Evolutionary conservation across 1,139 yeast genomes (phyloP).

Genomic region (Pichia sp.): DNA sequence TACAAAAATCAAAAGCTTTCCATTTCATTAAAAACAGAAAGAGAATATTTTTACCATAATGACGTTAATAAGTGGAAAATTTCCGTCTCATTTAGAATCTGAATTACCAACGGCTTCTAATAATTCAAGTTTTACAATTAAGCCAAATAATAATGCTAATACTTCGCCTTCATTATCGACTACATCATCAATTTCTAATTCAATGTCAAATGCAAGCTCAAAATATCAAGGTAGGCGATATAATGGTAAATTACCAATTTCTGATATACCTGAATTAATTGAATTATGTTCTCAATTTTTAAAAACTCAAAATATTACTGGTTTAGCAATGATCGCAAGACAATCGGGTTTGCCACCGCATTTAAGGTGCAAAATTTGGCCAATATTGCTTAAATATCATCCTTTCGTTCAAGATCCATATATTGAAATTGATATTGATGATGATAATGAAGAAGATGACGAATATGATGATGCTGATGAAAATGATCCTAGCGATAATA

Average conservation of each 20-base stretch:
- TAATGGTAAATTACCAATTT: conserved; percentile 28
- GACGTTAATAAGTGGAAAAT: no score
- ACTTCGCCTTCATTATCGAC: conserved; percentile 12
- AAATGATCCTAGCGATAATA: conserved; percentile 14
- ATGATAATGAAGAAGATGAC: conserved; percentile 16
- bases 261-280: conserved; percentile 28
- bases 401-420: conserved; percentile 77
- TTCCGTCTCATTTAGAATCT: background rate
- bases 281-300: conserved; percentile 35
- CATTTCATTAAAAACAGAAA: no score
- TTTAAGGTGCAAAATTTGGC: conserved; percentile 78
- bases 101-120: background rate
- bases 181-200: conserved; percentile 5
- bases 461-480: conserved; percentile 17
- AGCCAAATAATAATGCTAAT: background rate
- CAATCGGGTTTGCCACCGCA: conserved; percentile 84
- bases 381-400: conserved; percentile 69
- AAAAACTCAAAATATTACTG: conserved; percentile 50
- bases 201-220: conserved; percentile 15
- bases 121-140: no score
- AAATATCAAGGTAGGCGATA: conserved; percentile 22
- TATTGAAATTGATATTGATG: conserved; percentile 19
- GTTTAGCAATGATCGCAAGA: conserved; percentile 73
- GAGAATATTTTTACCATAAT: no score
- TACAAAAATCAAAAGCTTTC: no score